Conservation (phyloP, 768 basidiomycete genomes). For the Cystobasidium ongulense region DNA sequence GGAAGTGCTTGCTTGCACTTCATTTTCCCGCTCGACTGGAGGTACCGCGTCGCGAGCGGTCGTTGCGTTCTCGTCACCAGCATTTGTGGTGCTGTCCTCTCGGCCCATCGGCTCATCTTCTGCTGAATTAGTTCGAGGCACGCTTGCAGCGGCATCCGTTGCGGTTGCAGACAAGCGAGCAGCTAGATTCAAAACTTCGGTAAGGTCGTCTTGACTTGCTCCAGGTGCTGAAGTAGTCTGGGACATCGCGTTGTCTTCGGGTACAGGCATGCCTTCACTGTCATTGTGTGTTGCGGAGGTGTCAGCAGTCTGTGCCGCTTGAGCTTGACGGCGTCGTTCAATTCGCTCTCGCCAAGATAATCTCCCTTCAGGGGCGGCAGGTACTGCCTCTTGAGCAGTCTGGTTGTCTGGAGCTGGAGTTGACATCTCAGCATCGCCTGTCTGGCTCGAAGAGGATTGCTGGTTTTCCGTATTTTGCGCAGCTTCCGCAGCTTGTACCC, state of each 20-base stretch:
- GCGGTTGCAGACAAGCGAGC: constrained; percentile 25
- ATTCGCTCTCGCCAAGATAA: constrained; percentile 21
- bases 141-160: neutral
- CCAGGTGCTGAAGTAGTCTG: neutral
- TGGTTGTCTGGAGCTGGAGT: neutral
- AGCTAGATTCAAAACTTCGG: constrained; percentile 22
- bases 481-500: neutral
- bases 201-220: neutral
- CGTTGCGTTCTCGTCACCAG: constrained; percentile 38
- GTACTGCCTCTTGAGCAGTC: neutral
- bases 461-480: neutral
- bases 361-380: neutral
- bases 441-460: neutral
- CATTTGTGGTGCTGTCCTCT: neutral
- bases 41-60: neutral
- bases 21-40: constrained; percentile 21
- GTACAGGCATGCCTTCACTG: neutral
- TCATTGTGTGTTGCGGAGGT: neutral
- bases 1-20: constrained; percentile 35
- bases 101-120: neutral
- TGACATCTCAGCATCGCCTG: neutral
- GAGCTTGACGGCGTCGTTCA: neutral
- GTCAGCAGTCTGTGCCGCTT: neutral
- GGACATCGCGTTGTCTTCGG: neutral
- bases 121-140: neutral